phyloP scores from a whole-genome alignment of 495 filamentous ascomycete genomes.

The Usnea hakonensis region DNA sequence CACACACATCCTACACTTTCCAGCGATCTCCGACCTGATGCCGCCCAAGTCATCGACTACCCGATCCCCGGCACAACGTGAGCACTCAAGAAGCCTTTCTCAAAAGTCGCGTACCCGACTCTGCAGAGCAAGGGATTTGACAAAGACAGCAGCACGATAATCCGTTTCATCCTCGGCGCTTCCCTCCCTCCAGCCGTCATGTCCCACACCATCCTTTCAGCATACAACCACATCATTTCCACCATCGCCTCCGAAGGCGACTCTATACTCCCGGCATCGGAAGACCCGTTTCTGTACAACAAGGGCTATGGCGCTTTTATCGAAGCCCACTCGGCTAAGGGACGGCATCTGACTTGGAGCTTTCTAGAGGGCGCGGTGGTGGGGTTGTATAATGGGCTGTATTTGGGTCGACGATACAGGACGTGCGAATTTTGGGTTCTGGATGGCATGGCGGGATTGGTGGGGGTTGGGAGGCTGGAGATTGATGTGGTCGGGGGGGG shows the following conservation, averaged over 20 bases:
- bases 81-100: not conserved
- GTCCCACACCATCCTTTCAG: not conserved
- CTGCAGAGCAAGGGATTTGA: not conserved
- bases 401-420: not conserved
- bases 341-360: not conserved
- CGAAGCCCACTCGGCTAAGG: not conserved
- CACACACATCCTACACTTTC: not conserved
- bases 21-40: not conserved
- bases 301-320: conserved; percentile 2
- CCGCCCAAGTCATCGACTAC: not conserved
- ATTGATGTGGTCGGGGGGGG: not conserved
- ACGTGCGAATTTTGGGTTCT: not conserved
- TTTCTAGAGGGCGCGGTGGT: not conserved
- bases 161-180: not conserved
- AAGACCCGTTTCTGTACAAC: not conserved
- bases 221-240: not conserved
- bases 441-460: not conserved
- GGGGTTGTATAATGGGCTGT: conserved; percentile 1
- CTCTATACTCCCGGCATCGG: not conserved
- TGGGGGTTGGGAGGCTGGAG: not conserved
- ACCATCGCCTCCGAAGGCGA: not conserved
- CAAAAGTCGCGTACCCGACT: no score
- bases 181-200: not conserved
- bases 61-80: not conserved
- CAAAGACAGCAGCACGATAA: not conserved